phyloP scores from a whole-genome alignment of 1,139 yeast genomes.

The Yamadazyma triangularis region DNA sequence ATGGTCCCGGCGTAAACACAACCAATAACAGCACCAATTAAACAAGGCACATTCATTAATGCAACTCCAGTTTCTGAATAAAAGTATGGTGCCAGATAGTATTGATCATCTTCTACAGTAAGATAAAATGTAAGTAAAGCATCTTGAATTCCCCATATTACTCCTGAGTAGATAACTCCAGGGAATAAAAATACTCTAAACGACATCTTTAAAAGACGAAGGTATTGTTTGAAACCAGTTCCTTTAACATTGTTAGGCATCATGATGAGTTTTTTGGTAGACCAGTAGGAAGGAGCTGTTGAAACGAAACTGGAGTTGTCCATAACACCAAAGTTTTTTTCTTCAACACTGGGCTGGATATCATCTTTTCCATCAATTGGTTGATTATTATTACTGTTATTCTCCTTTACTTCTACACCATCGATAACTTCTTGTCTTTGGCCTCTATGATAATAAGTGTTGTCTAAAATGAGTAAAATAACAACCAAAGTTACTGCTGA shows the following conservation, averaged over 20 bases:
- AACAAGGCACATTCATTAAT: constrained; percentile 75
- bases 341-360: no score
- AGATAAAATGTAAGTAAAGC: constrained; percentile 76
- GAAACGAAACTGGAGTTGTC: no score
- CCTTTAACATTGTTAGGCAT: constrained; percentile 67
- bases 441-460: constrained; percentile 69
- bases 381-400: no score
- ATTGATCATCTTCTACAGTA: constrained; percentile 73
- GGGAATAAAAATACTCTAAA: constrained; percentile 71
- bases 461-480: constrained; percentile 61
- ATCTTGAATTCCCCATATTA: constrained; percentile 83
- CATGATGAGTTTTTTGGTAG: constrained; percentile 58
- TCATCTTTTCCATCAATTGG: no score
- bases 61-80: constrained; percentile 72
- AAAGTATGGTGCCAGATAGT: constrained; percentile 67
- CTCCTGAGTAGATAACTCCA: constrained; percentile 76
- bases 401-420: not conserved
- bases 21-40: constrained; percentile 79
- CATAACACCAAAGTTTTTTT: no score
- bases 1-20: constrained; percentile 73
- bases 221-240: constrained; percentile 65
- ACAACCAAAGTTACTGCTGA: constrained; percentile 57
- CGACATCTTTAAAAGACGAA: constrained; percentile 51
- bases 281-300: constrained; percentile 50
- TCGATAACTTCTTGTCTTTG: not conserved